Percentiles rank a stretch among this genome's conserved stretches.
These are phyloP conservation scores for Podochytrium sp. DNA, from an alignment of 192 early-diverging fungal genomes.

Conservation along the genomic window DNA sequence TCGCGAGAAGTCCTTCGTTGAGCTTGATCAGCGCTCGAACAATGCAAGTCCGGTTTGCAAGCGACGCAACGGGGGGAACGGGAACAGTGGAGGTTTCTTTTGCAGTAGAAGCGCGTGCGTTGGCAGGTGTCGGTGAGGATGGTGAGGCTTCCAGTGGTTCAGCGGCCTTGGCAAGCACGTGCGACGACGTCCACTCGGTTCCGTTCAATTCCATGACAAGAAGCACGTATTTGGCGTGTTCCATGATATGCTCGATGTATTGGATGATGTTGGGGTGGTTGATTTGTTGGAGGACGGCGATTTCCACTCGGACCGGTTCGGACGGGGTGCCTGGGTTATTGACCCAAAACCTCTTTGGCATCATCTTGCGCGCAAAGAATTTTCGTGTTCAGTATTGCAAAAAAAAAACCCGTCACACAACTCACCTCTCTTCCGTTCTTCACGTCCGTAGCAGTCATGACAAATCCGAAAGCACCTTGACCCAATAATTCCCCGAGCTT, in stretches of 20 bases:
- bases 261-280: conserved; percentile 51
- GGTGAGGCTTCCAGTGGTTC: too few species aligned
- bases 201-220: conserved; percentile 56
- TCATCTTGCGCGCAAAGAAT: conserved; percentile 48
- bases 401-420: not conserved
- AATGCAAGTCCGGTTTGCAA: too few species aligned
- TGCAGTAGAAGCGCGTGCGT: not conserved
- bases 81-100: too few species aligned
- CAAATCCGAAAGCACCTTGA: conserved; percentile 58
- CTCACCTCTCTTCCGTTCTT: conserved; percentile 30
- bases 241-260: conserved; percentile 48
- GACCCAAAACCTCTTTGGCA: conserved; percentile 41
- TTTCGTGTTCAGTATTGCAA: conserved; percentile 53
- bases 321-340: not conserved
- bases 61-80: too few species aligned
- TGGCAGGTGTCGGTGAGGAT: too few species aligned
- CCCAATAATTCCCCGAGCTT: conserved; percentile 46
- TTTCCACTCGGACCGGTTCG: conserved; percentile 38
- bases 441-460: conserved; percentile 41
- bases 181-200: conserved; percentile 42
- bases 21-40: too few species aligned
- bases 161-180: too few species aligned
- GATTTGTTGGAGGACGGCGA: conserved; percentile 35
- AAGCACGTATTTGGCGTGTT: conserved; percentile 42
- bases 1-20: conserved; percentile 47